phyloP scores from a whole-genome alignment of 2,329 filamentous ascomycete genomes.

The Penicillium corylophilum region DNA sequence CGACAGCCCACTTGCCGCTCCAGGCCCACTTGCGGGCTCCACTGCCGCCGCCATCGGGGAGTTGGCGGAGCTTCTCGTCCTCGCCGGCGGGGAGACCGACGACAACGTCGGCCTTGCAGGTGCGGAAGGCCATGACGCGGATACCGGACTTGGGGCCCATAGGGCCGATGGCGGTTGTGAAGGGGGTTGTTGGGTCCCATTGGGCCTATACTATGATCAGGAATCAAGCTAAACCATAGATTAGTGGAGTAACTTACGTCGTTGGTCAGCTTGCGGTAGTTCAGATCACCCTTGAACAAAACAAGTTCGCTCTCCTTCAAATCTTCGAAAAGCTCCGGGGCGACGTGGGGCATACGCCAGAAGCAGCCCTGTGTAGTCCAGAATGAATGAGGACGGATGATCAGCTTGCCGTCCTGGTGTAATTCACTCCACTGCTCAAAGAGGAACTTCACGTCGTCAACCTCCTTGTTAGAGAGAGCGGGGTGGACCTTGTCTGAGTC shows the following conservation, averaged over 20 bases:
- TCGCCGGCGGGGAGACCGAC: constrained; percentile 79
- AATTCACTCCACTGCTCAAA: constrained; percentile 78
- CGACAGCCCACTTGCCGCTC: constrained; percentile 95
- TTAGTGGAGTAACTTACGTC: constrained; percentile 62
- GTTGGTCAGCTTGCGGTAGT: constrained; percentile 88
- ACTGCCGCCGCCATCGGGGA: constrained; percentile 68
- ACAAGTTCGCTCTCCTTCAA: constrained; percentile 81
- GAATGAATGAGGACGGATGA: constrained; percentile 80
- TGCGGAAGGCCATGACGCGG: constrained; percentile 81
- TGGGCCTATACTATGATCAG: constrained; percentile 52
- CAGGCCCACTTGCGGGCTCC: constrained; percentile 84
- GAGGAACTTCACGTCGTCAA: constrained; percentile 67
- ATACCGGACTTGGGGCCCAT: constrained; percentile 78
- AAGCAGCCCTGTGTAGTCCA: constrained; percentile 88
- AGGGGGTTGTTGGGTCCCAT: constrained; percentile 88
- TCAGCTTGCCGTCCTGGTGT: constrained; percentile 79
- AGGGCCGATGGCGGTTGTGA: constrained; percentile 79
- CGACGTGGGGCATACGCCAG: constrained; percentile 76
- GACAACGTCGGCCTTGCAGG: constrained; percentile 95
- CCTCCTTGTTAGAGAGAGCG: constrained; percentile 67
- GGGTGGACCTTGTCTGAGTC: constrained; percentile 56
- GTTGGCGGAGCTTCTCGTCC: constrained; percentile 74
- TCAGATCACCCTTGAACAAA: constrained; percentile 95
- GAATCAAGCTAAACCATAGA: neutral
- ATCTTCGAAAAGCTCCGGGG: constrained; percentile 69